Percentiles rank a stretch among this genome's conserved stretches.
phyloP scores from a whole-genome alignment of 2,329 filamentous ascomycete species.

The Aspergillus pseudotamarii region DNA sequence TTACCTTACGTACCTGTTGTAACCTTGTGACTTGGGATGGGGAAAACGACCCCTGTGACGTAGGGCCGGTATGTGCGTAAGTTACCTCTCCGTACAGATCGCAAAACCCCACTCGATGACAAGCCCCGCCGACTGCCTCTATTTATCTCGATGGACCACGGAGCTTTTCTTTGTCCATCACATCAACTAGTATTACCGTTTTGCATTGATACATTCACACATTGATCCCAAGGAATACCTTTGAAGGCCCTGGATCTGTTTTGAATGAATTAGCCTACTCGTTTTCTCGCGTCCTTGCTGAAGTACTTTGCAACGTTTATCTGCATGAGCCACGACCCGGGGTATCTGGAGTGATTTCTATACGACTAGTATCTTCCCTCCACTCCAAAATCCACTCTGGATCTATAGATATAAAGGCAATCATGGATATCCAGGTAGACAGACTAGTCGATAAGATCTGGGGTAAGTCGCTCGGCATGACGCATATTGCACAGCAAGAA shows the following conservation, averaged over 20 bases:
- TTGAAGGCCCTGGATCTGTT: background rate
- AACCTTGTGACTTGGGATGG: background rate
- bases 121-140: conserved; percentile 24
- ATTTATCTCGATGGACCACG: conserved; percentile 21
- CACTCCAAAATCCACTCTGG: background rate
- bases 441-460: conserved; percentile 39
- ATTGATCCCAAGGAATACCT: background rate
- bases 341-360: background rate
- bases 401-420: conserved; percentile 1
- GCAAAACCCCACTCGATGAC: conserved; percentile 27
- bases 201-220: background rate
- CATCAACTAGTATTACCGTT: background rate
- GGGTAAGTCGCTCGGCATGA: conserved; percentile 27
- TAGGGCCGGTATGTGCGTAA: conserved; percentile 1
- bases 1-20: background rate
- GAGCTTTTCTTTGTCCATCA: conserved; percentile 12
- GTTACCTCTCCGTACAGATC: conserved; percentile 10
- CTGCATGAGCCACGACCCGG: background rate
- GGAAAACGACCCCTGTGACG: conserved; percentile 13
- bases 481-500: background rate
- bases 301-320: background rate
- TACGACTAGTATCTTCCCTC: background rate
- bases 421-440: conserved; percentile 36
- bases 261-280: background rate
- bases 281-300: background rate